Conservation (phyloP, 495 filamentous ascomycete genomes). For the Tricharina praecox region DNA sequence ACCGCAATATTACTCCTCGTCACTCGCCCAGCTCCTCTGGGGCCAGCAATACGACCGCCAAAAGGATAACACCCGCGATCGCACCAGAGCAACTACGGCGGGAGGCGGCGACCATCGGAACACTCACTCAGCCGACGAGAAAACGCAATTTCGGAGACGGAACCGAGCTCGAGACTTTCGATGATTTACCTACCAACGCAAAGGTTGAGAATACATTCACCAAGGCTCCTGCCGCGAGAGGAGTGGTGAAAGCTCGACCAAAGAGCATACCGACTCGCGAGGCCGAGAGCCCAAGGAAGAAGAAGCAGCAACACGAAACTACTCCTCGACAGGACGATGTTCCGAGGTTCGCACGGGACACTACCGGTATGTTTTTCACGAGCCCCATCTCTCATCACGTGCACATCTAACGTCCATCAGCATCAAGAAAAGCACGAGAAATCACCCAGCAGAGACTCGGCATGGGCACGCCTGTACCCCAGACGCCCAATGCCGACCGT, state of each 20-base stretch:
- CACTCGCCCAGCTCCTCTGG: constrained; percentile 38
- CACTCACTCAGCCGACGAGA: constrained; percentile 55
- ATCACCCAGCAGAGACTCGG: constrained; percentile 39
- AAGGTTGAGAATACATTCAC: constrained; percentile 64
- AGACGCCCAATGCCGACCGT: constrained; percentile 48
- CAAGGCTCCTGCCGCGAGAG: constrained; percentile 57
- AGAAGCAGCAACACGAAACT: constrained; percentile 12
- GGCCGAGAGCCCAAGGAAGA: constrained; percentile 23
- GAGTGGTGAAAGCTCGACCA: constrained; percentile 49
- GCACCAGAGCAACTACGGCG: constrained; percentile 35
- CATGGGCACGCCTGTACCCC: constrained; percentile 30
- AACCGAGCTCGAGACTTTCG: constrained; percentile 77
- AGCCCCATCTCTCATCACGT: constrained; percentile 53
- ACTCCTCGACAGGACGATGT: constrained; percentile 20
- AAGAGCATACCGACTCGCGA: constrained; percentile 38
- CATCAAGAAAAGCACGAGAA: constrained; percentile 77
- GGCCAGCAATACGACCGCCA: constrained; percentile 37
- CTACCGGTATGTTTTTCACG: constrained; percentile 43
- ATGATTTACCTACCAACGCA: constrained; percentile 81
- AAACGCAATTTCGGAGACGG: constrained; percentile 79
- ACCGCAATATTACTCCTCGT: constrained; percentile 31
- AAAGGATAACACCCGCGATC: constrained; percentile 38
- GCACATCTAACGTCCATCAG: too few relatives aligned
- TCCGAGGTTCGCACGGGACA: constrained; percentile 86
- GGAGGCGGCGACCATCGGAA: constrained; percentile 44